phyloP scores from a whole-genome alignment of 164 flowering plant genomes.

The Liquidambar formosana region DNA sequence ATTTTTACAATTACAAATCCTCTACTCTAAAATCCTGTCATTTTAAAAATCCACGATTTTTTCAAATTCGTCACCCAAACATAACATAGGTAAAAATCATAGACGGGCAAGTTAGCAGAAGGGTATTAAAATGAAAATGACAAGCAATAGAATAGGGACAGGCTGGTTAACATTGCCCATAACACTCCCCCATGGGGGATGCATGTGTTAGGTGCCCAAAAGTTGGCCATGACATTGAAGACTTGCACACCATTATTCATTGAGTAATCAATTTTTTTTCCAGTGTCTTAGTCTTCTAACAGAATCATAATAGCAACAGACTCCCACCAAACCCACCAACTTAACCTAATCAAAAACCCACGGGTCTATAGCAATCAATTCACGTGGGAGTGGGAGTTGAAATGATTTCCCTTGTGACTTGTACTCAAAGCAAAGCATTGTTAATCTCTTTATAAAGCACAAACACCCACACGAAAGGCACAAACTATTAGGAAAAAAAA shows the following conservation, averaged over 20 bases:
- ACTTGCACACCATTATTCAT: neutral
- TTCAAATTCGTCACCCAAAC: too few relatives aligned
- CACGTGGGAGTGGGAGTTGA: slow-evolving; percentile 9
- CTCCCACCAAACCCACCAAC: slow-evolving; percentile 2
- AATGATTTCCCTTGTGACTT: slow-evolving; percentile 17
- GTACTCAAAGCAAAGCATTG: slow-evolving; percentile 29
- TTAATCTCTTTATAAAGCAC: neutral
- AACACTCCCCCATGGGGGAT: too few relatives aligned
- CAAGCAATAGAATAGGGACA: too few relatives aligned
- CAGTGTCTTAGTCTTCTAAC: neutral
- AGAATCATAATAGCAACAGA: neutral
- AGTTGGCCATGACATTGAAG: neutral
- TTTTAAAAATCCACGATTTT: too few relatives aligned
- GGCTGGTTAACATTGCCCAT: too few relatives aligned
- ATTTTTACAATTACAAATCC: too few relatives aligned
- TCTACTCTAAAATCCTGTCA: too few relatives aligned
- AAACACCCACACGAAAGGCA: neutral
- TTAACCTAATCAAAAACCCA: neutral
- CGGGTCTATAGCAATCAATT: neutral
- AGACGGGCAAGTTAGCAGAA: too few relatives aligned
- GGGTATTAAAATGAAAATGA: too few relatives aligned
- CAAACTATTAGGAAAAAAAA: slow-evolving; percentile 18
- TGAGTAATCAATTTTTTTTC: too few relatives aligned
- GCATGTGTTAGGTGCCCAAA: neutral
- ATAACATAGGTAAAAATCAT: too few relatives aligned